phyloP scores from a whole-genome alignment of 345 rosid species.

The Mercurialis annua region DNA sequence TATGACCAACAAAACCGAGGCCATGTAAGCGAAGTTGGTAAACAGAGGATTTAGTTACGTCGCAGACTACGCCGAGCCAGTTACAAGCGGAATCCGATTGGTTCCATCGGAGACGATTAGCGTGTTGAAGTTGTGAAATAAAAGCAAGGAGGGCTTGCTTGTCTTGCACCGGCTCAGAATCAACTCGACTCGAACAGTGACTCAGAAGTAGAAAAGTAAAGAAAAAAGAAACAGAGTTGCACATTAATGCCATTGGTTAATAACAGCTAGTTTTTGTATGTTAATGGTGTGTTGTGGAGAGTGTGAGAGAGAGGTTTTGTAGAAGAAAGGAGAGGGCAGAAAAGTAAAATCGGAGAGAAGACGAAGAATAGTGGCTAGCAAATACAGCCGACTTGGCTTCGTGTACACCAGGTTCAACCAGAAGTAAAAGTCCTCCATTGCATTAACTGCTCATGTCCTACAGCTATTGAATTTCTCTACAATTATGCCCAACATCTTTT shows the following conservation, averaged over 20 bases:
- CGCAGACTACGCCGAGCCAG: slow-evolving; percentile 88
- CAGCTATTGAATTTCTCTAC: too few relatives aligned
- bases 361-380: too few relatives aligned
- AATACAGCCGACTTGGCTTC: too few relatives aligned
- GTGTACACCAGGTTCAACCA: too few relatives aligned
- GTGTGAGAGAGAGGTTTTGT: neutral
- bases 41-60: slow-evolving; percentile 47
- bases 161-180: slow-evolving; percentile 67
- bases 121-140: slow-evolving; percentile 52
- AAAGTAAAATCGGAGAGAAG: too few relatives aligned
- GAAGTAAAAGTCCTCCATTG: too few relatives aligned
- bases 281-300: neutral
- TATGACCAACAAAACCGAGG: slow-evolving; percentile 65
- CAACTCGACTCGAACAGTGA: slow-evolving; percentile 36
- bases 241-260: slow-evolving; percentile 8
- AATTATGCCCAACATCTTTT: too few relatives aligned
- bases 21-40: slow-evolving; percentile 76
- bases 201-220: slow-evolving; percentile 31
- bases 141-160: slow-evolving; percentile 82
- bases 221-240: slow-evolving; percentile 11
- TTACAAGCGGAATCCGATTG: slow-evolving; percentile 61
- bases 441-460: too few relatives aligned
- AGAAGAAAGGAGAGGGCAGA: slow-evolving; percentile 10
- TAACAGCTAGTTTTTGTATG: slow-evolving; percentile 11
- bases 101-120: slow-evolving; percentile 77